Evolutionary conservation across 345 rosid genomes (phyloP).

Genomic region (Moricandia arvensis): DNA sequence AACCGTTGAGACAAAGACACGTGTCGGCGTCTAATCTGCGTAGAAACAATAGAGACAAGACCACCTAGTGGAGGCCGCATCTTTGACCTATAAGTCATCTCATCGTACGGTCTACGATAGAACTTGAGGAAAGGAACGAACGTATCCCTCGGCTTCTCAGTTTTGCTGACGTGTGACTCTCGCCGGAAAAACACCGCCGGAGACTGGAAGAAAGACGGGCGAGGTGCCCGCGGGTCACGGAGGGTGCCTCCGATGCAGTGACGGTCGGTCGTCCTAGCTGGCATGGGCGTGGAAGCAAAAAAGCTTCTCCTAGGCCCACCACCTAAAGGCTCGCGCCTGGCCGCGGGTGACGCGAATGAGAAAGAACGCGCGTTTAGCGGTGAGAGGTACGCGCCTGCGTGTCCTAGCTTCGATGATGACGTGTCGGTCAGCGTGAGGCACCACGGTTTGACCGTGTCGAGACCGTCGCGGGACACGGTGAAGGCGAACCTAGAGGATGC

Average conservation of each 20-base stretch:
- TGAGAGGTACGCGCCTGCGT: constrained; percentile 62
- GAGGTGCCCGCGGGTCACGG: constrained; percentile 66
- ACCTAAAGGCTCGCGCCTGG: constrained; percentile 34
- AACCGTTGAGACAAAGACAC: constrained; percentile 93
- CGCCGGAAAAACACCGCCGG: constrained; percentile 82
- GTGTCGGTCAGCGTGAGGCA: constrained; percentile 71
- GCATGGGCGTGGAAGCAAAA: constrained; percentile 90
- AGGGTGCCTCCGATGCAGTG: constrained; percentile 26
- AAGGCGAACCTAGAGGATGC: constrained; percentile 97
- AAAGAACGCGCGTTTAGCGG: constrained; percentile 84
- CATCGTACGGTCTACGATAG: constrained; percentile 91
- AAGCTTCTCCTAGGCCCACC: constrained; percentile 49
- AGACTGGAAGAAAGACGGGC: constrained; percentile 89
- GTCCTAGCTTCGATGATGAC: constrained; percentile 56
- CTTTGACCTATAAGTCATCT: constrained; percentile 96
- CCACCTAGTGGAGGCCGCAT: constrained; percentile 95
- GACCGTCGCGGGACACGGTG: constrained; percentile 82
- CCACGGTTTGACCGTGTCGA: constrained; percentile 97
- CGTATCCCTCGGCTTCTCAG: constrained; percentile 64
- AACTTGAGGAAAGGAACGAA: constrained; percentile 73
- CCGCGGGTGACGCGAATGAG: constrained; percentile 89
- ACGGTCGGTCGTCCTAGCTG: constrained; percentile 55
- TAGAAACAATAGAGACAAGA: constrained; percentile 77
- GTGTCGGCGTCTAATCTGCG: constrained; percentile 78
- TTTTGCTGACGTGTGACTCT: constrained; percentile 67